Base-by-base conservation (phyloP, 371 early-diverging fungal genomes). In the Lichtheimia ramosa region DNA sequence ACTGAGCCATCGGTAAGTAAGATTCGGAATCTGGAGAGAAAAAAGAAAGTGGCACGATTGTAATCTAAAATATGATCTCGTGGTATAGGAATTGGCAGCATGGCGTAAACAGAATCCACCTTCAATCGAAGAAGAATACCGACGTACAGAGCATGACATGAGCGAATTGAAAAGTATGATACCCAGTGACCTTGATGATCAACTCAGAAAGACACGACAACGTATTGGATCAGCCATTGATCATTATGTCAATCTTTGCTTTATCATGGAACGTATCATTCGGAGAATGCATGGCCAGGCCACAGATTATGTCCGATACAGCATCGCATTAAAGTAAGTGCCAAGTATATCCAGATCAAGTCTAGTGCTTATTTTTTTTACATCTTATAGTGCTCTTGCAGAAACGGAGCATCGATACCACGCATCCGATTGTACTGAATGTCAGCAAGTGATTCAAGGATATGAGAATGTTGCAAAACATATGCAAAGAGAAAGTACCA, bases 181-280 rank as follows among this genome's bases (percentile, higher is more conserved):
- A 49, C 85, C 86, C 15, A 18, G 55, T 3, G 77, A 82, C 48
- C 51, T 86, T 58, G 84, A 85, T 20, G 74, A 81, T 52, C 79
- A 84, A 43, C 52, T 89, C 7, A 74, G 75, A 27, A 73, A 69
- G 24, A 74, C 84, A 42, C 69, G 77, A 48, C 77, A 71, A n/a
- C 66, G 83, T n/a, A 66, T 87, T 1, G 76, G 75, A 5, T 70
- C 80, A 2, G 69, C 76, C 10, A 75, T 88, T 15, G 77, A 82
- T 12, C 85, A 88, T 60, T 88, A 86, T 60, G 68, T 81, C 16
- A 83, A 84, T 49, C 70, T 88, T 54, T 88, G 86, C 39, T 71
- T 74, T 54, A 70, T 88, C 28, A 84, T 88, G 86, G 89, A 90
- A 48, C 73, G 87, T 15, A 79, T 87, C 59, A 83, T 87, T 25